Evolutionary conservation across 352 stramenopile genomes (phyloP), one percentile per base, ranked within the genome.

Genomic region (Globisporangium viniferum): DNA sequence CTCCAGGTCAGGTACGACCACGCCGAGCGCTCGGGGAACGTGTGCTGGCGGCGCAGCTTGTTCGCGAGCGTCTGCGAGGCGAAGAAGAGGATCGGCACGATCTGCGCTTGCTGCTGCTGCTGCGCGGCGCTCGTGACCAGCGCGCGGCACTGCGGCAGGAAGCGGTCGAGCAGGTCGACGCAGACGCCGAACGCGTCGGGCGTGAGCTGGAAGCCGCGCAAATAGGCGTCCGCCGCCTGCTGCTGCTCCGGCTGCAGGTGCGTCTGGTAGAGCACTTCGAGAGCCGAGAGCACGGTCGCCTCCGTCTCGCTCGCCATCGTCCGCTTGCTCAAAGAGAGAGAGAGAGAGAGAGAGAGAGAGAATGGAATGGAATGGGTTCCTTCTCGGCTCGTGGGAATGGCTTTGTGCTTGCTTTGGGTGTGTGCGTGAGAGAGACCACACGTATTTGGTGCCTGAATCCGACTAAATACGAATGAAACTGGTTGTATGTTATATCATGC

Each of bases 21-120:
- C 41, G 65, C 22, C 36, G 48, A 55, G 5, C 39, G 58, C 39
- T 36, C 75, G 0, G 76, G 77, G 65, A 88, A 72, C 66, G 69
- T 68, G 39, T 83, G 76, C 53, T 91, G 78, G 24, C 84, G 82
- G 5, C 86, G 82, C 20, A 94, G 65, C 70, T 93, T 93, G 73
- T 82, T 92, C n/a, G 85, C 84, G 58, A 94, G 76, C 69, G 87
- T 94, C 77, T 94, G 87, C 20, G 87, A 75, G 24, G 87, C 78
- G 72, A 94, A 94, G 73, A 93, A 94, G 29, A 91, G 72, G 24
- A 85, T 73, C 14, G 86, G 83, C 14, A 89, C 71, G 46, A 65
- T 66, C 35, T 72, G 66, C 12, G 62, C 56, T 54, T 57, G 71
- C 27, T 68, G 69, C 48, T 59, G 73, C 44, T 49, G 54, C 51